Percentiles rank a stretch among this genome's conserved stretches.
Evolutionary conservation across 352 stramenopile genomes (phyloP).

Genomic region (Pythium angustatum): DNA sequence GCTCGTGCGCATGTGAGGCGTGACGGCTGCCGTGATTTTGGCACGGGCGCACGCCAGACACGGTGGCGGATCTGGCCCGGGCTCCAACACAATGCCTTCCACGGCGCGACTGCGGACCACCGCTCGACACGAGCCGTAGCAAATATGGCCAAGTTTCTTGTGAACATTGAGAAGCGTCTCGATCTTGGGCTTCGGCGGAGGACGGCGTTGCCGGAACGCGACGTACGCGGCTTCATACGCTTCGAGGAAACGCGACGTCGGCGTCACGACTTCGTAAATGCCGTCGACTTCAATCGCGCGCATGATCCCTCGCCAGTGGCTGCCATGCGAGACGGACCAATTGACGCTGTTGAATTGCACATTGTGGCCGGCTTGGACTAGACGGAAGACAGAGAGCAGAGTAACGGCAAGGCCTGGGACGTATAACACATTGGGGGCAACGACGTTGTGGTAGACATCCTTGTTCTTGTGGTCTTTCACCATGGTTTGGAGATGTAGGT

Average conservation of each 20-base stretch:
- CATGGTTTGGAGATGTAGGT: neutral
- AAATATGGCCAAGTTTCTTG: constrained; percentile 6
- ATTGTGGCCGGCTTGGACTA: neutral
- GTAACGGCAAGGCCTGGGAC: neutral
- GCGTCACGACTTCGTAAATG: neutral
- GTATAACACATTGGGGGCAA: neutral
- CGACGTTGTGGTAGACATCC: too few species aligned
- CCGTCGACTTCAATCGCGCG: neutral
- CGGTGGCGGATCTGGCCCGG: neutral
- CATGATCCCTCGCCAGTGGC: neutral
- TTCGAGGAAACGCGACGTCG: neutral
- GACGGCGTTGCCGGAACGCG: neutral
- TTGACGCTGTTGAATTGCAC: neutral
- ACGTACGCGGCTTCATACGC: neutral
- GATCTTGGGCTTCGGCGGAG: too few species aligned
- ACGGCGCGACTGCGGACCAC: neutral
- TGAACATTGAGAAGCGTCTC: too few species aligned
- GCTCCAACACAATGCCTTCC: neutral
- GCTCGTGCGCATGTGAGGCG: neutral
- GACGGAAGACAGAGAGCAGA: neutral
- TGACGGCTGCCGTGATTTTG: neutral
- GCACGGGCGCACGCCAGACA: constrained; percentile 2
- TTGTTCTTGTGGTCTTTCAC: neutral
- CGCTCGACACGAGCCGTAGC: neutral
- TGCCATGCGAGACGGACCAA: neutral